Conservation (phyloP, 208 protist species). For the Trypanosoma brucei region DNA sequence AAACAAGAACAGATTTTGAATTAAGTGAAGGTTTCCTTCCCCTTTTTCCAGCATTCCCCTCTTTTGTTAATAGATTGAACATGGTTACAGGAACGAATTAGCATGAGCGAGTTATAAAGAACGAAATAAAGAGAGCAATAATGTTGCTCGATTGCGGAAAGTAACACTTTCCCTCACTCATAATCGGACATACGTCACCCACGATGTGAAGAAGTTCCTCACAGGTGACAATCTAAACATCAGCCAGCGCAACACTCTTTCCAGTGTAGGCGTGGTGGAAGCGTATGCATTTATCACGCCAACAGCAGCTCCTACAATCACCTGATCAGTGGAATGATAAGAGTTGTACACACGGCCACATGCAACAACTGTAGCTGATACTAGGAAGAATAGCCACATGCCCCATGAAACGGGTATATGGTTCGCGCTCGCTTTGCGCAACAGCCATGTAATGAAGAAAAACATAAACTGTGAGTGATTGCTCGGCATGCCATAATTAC, state of each 20-base stretch:
- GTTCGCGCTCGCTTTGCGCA: conserved; percentile 8
- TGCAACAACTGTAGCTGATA: conserved; percentile 36
- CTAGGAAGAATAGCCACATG: conserved; percentile 26
- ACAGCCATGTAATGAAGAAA: conserved; percentile 58
- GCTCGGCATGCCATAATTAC: conserved; percentile 68
- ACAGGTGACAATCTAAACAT: conserved; percentile 34
- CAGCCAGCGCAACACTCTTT: conserved; percentile 25
- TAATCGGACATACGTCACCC: conserved; percentile 26
- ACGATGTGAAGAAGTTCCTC: conserved; percentile 55
- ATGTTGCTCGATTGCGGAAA: background rate
- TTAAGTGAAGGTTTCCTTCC: too few species aligned
- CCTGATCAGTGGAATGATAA: conserved; percentile 63
- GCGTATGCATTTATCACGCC: conserved; percentile 33
- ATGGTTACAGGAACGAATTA: too few species aligned
- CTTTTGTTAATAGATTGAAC: too few species aligned
- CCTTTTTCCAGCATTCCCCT: too few species aligned
- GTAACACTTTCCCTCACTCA: background rate
- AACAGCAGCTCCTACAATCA: conserved; percentile 42
- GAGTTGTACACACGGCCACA: conserved; percentile 68
- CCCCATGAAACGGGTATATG: conserved; percentile 1
- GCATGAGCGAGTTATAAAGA: background rate
- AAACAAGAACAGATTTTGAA: too few species aligned
- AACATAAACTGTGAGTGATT: conserved; percentile 79
- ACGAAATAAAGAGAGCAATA: conserved; percentile 10
- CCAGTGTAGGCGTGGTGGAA: conserved; percentile 25